phyloP scores from a whole-genome alignment of 139 green algal genomes.

The Eudorina sp. region DNA sequence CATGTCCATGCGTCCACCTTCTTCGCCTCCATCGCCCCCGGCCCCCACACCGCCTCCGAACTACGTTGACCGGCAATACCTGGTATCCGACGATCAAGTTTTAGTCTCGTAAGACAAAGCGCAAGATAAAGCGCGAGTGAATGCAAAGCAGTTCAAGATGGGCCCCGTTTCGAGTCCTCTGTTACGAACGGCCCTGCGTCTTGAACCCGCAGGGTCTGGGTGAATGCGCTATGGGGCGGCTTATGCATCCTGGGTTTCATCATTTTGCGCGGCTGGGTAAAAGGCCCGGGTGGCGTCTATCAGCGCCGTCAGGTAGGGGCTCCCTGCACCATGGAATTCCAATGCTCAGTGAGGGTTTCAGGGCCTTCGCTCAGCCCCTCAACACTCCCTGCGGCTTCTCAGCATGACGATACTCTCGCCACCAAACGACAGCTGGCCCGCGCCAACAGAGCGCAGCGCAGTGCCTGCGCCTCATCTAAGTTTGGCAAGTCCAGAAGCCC shows the following conservation, averaged over 20 bases:
- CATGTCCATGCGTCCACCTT: neutral
- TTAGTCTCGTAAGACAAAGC: neutral
- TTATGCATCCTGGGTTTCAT: conserved; percentile 14
- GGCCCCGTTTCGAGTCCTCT: neutral
- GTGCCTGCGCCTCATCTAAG: neutral
- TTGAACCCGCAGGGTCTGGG: neutral
- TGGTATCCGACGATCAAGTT: neutral
- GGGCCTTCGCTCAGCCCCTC: no score
- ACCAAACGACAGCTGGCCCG: neutral
- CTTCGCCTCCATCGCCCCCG: neutral
- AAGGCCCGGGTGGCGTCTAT: neutral
- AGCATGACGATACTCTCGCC: neutral
- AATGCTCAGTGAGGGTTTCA: no score
- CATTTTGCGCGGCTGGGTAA: conserved; percentile 3
- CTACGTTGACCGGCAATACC: neutral
- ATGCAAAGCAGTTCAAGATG: neutral
- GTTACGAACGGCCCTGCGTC: neutral
- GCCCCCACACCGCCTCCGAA: neutral
- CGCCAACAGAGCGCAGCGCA: neutral
- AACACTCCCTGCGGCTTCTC: no score
- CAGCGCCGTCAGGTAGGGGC: conserved; percentile 19
- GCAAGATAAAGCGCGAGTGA: neutral
- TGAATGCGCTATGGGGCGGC: neutral
- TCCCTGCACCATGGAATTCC: neutral
- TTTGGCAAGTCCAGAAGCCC: neutral